Evolutionary conservation across 2,329 filamentous ascomycete genomes (phyloP).

Genomic region (Sarocladium strictum): DNA sequence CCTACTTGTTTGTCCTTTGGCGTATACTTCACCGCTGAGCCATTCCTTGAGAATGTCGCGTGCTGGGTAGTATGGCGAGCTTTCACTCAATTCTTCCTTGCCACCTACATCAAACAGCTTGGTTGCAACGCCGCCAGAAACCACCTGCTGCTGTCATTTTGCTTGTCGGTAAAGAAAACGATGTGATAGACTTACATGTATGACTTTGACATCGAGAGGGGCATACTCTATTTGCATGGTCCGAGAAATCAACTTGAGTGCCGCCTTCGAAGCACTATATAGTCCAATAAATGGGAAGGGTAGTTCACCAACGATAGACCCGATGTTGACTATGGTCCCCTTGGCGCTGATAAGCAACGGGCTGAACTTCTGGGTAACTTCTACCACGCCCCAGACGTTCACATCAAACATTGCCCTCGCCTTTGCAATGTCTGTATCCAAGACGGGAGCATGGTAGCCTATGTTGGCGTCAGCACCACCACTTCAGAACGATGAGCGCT

Average conservation of each 20-base stretch:
- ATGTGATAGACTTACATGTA: conserved; percentile 21
- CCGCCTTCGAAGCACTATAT: conserved; percentile 39
- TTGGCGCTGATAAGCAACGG: conserved; percentile 15
- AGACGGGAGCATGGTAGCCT: conserved; percentile 18
- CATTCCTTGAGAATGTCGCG: conserved; percentile 13
- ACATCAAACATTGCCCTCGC: conserved; percentile 33
- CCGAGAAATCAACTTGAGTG: conserved; percentile 30
- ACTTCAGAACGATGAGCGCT: no score
- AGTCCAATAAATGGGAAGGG: conserved; percentile 25
- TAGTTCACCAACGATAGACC: conserved; percentile 13
- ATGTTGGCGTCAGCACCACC: not conserved
- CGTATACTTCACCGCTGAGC: conserved; percentile 13
- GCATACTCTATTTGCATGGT: conserved; percentile 35
- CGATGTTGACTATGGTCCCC: conserved; percentile 21
- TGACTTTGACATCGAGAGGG: conserved; percentile 27
- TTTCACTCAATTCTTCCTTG: conserved; percentile 32
- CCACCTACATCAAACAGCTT: conserved; percentile 31
- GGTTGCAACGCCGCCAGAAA: conserved; percentile 25
- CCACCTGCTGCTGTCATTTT: conserved; percentile 17
- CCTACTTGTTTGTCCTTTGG: not conserved
- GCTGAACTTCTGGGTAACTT: conserved; percentile 16
- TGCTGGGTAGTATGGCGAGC: conserved; percentile 16
- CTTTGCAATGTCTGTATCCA: conserved; percentile 23
- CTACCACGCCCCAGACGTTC: conserved; percentile 33
- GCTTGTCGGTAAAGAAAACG: no score